A percentile compares a stretch with the other conserved stretches of the same genome.
These are phyloP conservation scores for Apiosordaria backusii DNA, from an alignment of 495 filamentous ascomycete species.

Conservation along the genomic window DNA sequence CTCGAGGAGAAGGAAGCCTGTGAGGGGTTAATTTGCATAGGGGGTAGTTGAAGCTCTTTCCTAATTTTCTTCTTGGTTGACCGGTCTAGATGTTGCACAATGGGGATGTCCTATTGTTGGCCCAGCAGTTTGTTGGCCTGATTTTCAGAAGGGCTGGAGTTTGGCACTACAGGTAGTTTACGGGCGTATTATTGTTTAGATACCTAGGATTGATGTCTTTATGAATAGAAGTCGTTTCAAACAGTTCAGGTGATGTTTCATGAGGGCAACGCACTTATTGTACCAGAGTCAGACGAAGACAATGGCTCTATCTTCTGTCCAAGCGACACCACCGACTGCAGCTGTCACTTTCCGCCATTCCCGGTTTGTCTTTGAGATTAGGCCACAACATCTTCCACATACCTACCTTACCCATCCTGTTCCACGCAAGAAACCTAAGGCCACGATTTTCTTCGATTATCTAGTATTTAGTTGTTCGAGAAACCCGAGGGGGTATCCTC, in stretches of 20 bases:
- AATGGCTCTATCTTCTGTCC: neutral
- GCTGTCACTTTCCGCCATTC: too few species aligned
- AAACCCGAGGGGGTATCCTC: neutral
- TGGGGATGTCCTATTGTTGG: neutral
- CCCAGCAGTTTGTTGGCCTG: neutral
- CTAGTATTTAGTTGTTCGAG: neutral
- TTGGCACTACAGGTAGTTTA: neutral
- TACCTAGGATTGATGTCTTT: neutral
- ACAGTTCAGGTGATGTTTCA: neutral
- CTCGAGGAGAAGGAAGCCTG: conserved; percentile 4
- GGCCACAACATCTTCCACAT: neutral
- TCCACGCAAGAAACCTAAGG: neutral
- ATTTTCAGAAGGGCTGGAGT: neutral
- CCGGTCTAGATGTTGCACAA: neutral
- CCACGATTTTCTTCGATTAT: neutral
- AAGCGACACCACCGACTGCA: too few species aligned
- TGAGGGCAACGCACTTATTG: neutral
- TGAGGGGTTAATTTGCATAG: neutral
- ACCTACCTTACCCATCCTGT: neutral
- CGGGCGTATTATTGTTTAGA: neutral
- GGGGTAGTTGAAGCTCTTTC: neutral
- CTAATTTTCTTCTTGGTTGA: neutral
- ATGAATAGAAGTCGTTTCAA: neutral
- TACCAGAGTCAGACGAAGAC: neutral
- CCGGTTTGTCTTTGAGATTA: neutral